These are phyloP conservation scores for Tuber indicum DNA, from an alignment of 495 filamentous ascomycete species.

Conservation along the genomic window DNA sequence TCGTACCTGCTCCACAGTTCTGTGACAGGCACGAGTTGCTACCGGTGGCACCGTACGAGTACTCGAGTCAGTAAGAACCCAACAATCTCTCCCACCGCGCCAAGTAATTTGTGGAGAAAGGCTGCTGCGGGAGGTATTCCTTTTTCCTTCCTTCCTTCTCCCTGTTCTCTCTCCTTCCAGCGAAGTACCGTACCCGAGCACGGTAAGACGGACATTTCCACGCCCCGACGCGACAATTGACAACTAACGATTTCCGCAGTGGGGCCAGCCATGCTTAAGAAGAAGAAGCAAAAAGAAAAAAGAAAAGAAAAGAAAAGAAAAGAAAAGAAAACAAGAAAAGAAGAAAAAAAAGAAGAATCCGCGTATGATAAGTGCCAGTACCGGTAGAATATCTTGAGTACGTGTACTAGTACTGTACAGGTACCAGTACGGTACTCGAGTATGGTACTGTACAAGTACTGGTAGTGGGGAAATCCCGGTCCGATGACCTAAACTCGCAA, in stretches of 20 bases:
- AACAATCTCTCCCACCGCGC: no score
- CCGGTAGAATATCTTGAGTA: no score
- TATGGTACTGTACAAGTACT: no score
- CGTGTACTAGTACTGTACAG: no score
- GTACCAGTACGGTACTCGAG: no score
- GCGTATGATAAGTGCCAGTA: background rate
- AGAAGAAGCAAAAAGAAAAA: background rate
- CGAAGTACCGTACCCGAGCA: background rate
- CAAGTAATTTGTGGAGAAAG: background rate
- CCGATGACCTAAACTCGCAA: background rate
- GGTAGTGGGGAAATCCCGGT: background rate
- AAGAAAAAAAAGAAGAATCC: background rate
- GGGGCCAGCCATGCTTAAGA: background rate
- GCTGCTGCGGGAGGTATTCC: background rate
- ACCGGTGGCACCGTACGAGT: no score
- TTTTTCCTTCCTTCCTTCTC: background rate
- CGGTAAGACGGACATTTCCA: background rate
- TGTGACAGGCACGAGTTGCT: background rate
- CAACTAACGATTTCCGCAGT: background rate
- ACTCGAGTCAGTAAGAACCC: background rate
- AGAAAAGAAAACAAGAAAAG: no score
- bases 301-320: background rate
- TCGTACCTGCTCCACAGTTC: background rate
- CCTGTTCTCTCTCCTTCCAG: background rate
- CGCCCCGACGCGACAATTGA: background rate